These are phyloP conservation scores for Hericium erinaceus DNA, from an alignment of 768 basidiomycete species.

Conservation along the genomic window DNA sequence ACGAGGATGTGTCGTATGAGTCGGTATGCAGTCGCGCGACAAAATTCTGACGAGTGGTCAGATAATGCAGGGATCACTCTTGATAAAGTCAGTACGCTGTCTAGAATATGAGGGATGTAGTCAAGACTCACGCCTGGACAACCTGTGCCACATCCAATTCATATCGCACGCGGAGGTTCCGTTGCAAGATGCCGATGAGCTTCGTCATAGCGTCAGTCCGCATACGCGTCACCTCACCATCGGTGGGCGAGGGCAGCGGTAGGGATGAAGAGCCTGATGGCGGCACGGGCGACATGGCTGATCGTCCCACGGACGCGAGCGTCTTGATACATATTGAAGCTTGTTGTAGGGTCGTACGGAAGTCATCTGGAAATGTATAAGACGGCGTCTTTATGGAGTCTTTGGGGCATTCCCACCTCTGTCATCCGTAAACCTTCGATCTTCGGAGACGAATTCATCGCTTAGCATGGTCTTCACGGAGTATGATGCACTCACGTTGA, in stretches of 20 bases:
- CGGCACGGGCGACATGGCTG: conserved; percentile 23
- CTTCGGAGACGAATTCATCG: not conserved
- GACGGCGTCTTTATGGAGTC: not conserved
- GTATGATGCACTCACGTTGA: conserved; percentile 3
- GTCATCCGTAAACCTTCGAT: conserved; percentile 11
- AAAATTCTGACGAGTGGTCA: conserved; percentile 63
- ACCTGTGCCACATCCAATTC: conserved; percentile 64
- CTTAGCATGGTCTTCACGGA: not conserved
- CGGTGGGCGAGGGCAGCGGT: conserved; percentile 26
- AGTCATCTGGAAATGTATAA: conserved; percentile 44
- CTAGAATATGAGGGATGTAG: not conserved
- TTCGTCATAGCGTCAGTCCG: conserved; percentile 56
- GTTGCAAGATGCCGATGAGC: conserved; percentile 56
- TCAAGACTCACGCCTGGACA: conserved; percentile 56
- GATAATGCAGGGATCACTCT: conserved; percentile 74
- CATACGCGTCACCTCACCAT: conserved; percentile 35
- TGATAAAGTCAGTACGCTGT: not conserved
- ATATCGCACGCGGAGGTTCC: conserved; percentile 66
- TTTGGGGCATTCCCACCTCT: conserved; percentile 4
- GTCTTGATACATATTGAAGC: conserved; percentile 51
- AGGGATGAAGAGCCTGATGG: conserved; percentile 27
- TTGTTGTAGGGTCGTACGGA: conserved; percentile 59
- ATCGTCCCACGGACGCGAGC: conserved; percentile 37
- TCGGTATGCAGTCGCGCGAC: conserved; percentile 77
- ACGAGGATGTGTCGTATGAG: conserved; percentile 72